Evolutionary conservation across 768 basidiomycete species (phyloP), one percentile per base, ranked within the genome.

Genomic region (Boletus sp.): DNA sequence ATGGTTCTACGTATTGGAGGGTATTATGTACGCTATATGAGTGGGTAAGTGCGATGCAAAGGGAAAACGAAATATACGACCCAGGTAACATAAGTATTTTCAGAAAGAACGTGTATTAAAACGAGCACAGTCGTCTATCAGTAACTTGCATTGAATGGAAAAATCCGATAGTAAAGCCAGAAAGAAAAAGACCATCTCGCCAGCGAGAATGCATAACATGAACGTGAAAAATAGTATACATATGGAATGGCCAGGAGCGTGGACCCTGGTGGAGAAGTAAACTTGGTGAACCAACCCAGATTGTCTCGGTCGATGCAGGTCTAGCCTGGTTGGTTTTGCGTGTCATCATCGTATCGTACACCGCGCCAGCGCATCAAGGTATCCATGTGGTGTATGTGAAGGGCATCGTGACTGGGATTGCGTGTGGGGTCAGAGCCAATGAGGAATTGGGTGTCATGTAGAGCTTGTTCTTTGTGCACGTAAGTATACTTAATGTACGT

Each of bases 91-190:
- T 51, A 56, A 47, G 41, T 58, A 55, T 59, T 46, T 57, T 47
- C 54, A 58, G 24, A 56, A 61, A 56, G 56, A 64, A 69, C 6
- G 62, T 54, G 65, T 54, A 67, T 64, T 60, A 68, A 69, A 62
- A n/a, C 32, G 55, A 55, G 41, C 30, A 48, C 63, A 57, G 32
- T 52, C 33, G 49, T 61, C 57, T 60, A 59, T 59, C 41, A 14
- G 24, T 45, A 32, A 28, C 5, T 37, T 15, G 20, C 8, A 50
- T 12, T 36, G 24, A 28, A 57, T 30, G 4, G 36, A 30, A 28
- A 53, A 41, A 18, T 7, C 4, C 12, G 12, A 51, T 24, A 32
- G 28, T 17, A 48, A 56, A 35, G 9, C 47, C 24, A 60, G 14
- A 36, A 40, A 50, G 28, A n/a, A n/a, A 24, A 47, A 11, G 12